Evolutionary conservation across 768 basidiomycete genomes (phyloP).

Genomic region (Cystobasidium tubakii): DNA sequence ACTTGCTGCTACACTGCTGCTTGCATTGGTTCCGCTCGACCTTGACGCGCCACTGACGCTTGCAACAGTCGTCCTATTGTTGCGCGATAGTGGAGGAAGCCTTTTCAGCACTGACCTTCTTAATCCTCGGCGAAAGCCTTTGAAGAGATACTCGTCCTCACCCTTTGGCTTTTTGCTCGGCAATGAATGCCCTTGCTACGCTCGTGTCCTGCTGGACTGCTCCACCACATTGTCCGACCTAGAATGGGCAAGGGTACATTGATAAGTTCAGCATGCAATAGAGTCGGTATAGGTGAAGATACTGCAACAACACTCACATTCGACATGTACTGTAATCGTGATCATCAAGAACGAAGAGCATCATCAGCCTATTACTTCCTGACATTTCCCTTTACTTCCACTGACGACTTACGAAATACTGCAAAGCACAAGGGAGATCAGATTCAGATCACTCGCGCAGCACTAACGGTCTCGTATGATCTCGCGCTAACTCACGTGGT

Average conservation of each 20-base stretch:
- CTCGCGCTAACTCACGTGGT: neutral
- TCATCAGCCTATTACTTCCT: neutral
- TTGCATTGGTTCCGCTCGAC: neutral
- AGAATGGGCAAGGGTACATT: no score
- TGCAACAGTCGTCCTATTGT: neutral
- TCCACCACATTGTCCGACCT: neutral
- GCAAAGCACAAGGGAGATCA: neutral
- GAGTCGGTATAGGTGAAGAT: no score
- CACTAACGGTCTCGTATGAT: no score
- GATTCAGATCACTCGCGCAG: neutral
- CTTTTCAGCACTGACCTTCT: no score
- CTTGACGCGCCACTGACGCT: neutral
- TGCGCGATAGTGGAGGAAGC: no score
- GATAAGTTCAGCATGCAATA: neutral
- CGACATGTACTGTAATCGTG: constrained; percentile 10
- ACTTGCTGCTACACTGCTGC: neutral
- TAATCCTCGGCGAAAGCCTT: no score
- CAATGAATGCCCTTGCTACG: neutral
- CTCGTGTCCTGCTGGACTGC: neutral
- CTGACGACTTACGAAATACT: constrained; percentile 5
- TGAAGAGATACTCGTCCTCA: neutral
- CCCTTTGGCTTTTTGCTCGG: neutral
- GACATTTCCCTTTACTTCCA: no score
- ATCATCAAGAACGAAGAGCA: neutral
- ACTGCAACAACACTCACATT: no score